Evolutionary conservation across 2,329 filamentous ascomycete genomes (phyloP), one percentile per base, ranked within the genome.

Genomic region (Penicillium digitatum): DNA sequence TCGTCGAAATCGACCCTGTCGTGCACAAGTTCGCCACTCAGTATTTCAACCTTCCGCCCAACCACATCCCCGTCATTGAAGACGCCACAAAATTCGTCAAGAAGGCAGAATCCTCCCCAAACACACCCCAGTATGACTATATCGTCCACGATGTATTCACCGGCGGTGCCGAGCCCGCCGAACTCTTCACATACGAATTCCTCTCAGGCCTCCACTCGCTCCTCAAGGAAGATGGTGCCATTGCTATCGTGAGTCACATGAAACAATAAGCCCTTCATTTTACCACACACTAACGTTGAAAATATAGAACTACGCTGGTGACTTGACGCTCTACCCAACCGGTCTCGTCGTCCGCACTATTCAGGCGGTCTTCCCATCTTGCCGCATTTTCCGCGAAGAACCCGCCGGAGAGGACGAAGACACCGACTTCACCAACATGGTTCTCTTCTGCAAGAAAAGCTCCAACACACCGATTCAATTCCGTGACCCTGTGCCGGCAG

Each of bases 131-230:
- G 70, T 99, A 88, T 71, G 87, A 96, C 75, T 97, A 96, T 76
- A 94, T 99, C 67, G 82, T 99, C 51, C 94, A 99, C 72, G 94
- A 99, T 64, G 94, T 99, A 24, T 99, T 99, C 72, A 99, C 94
- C 0, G 94, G 94, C 24, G 94, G 94, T 49, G 92, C 91, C 0
- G 94, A 97, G 72, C 94, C 94, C 0, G 84, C 92, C 3, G 80
- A 86, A 8, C 83, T 99, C 8, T 99, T 99, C 74, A 97, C 92
- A 0, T 72, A 86, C 5, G 87, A 94, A 64, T 97, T 99, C 66
- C 75, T 99, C 40, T 74, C 82, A 49, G 84, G 87, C 5, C 78
- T 99, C 1, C 77, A 83, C 61, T 72, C 80, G 5, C 81, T 97
- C 7, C 79, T 99, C 43, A 88, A 85, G 60, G 83, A 87, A 0